Conservation (phyloP, 2,329 filamentous ascomycete genomes). For the Paramyrothecium roridum region DNA sequence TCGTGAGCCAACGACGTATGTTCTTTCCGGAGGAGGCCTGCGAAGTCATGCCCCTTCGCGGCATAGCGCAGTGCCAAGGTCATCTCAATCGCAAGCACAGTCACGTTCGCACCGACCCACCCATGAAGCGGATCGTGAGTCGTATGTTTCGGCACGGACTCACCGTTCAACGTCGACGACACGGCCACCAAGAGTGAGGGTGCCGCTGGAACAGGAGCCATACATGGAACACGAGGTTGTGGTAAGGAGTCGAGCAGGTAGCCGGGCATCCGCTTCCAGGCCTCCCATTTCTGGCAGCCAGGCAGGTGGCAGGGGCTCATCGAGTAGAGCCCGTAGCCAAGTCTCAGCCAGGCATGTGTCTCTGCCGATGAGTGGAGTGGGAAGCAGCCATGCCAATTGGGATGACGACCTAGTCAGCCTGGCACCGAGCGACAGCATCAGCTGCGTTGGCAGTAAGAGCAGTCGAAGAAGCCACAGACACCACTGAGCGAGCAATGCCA, state of each 20-base stretch:
- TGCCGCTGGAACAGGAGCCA: slow-evolving; percentile 19
- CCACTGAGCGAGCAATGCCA: slow-evolving; percentile 4
- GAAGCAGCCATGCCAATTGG: slow-evolving; percentile 36
- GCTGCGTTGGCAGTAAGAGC: slow-evolving; percentile 48
- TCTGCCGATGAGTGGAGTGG: slow-evolving; percentile 37
- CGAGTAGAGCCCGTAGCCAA: slow-evolving; percentile 18
- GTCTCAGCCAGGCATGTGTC: slow-evolving; percentile 30
- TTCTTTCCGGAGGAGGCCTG: slow-evolving; percentile 37
- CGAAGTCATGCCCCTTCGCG: slow-evolving; percentile 37
- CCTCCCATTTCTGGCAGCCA: slow-evolving; percentile 11
- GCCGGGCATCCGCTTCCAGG: slow-evolving; percentile 18
- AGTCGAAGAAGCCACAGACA: slow-evolving; percentile 18
- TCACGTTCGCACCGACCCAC: slow-evolving; percentile 16
- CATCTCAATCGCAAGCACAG: slow-evolving; percentile 14
- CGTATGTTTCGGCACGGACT: slow-evolving; percentile 40
- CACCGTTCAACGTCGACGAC: slow-evolving; percentile 18
- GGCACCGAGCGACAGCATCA: slow-evolving; percentile 60
- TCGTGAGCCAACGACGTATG: slow-evolving; percentile 27
- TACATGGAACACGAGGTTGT: slow-evolving; percentile 21
- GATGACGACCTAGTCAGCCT: slow-evolving; percentile 52
- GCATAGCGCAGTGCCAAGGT: slow-evolving; percentile 22
- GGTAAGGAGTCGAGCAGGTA: slow-evolving; percentile 25
- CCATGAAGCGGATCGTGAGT: slow-evolving; percentile 34
- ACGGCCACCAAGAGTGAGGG: slow-evolving; percentile 13
- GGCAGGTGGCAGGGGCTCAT: slow-evolving; percentile 14